phyloP scores from a whole-genome alignment of 257 asterid genomes.

The Nicotiana otophora region DNA sequence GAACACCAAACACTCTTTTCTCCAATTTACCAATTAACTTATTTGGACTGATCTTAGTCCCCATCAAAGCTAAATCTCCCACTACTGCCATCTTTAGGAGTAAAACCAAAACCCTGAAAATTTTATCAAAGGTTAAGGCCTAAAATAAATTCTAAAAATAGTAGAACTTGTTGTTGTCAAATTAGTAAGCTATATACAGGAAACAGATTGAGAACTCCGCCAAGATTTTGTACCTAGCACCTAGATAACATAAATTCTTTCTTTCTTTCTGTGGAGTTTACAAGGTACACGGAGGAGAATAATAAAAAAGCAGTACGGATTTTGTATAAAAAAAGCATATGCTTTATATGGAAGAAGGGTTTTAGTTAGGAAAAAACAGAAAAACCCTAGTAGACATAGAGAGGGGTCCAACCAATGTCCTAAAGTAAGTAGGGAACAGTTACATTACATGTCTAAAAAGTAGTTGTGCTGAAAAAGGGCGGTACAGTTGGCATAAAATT shows the following conservation, averaged over 20 bases:
- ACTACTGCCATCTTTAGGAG: constrained; percentile 42
- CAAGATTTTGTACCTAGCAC: constrained; percentile 14
- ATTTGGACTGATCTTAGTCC: constrained; percentile 25
- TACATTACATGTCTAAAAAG: neutral
- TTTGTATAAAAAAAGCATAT: neutral
- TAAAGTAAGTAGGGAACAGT: constrained; percentile 15
- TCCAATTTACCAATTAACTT: constrained; percentile 23
- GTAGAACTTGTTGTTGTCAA: neutral
- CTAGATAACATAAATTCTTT: neutral
- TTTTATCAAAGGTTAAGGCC: constrained; percentile 7
- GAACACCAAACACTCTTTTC: constrained; percentile 30
- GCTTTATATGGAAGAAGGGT: neutral
- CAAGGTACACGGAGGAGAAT: constrained; percentile 21
- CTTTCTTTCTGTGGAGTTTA: neutral
- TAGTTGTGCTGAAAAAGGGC: constrained; percentile 24
- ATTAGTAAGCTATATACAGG: neutral
- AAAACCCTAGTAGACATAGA: neutral
- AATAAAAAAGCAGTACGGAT: neutral
- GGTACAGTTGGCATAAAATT: constrained; percentile 11
- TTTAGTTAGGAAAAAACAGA: neutral
- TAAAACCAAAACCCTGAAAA: neutral
- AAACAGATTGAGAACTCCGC: constrained; percentile 37
- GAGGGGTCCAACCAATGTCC: neutral
- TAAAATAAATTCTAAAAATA: neutral
- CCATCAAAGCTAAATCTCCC: constrained; percentile 39